These are phyloP conservation scores for Aristolochia fimbriata DNA, from an alignment of 164 flowering plant genomes.

Conservation along the genomic window DNA sequence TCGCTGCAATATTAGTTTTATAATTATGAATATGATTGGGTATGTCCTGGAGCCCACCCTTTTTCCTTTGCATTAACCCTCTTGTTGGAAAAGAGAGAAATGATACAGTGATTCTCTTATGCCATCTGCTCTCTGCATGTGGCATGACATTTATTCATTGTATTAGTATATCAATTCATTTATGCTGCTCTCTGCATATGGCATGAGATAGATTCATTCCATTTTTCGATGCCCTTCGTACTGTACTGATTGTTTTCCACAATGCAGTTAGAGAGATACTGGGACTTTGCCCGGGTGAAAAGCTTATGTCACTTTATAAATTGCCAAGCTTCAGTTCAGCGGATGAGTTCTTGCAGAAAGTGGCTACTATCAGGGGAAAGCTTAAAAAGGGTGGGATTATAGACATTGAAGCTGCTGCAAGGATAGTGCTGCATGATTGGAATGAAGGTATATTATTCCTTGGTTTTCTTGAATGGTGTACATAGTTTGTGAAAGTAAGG, in stretches of 20 bases:
- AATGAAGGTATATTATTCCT: slow-evolving; percentile 56
- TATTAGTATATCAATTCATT: no score
- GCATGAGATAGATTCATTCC: no score
- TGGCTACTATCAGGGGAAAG: slow-evolving; percentile 85
- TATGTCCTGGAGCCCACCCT: no score
- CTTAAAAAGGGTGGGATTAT: slow-evolving; percentile 86
- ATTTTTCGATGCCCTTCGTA: background rate
- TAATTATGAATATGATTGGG: no score
- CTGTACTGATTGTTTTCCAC: background rate
- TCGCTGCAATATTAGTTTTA: background rate
- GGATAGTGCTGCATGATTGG: slow-evolving; percentile 92
- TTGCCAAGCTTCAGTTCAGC: slow-evolving; percentile 65
- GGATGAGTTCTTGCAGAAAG: slow-evolving; percentile 82
- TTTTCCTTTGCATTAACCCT: no score
- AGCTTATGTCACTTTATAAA: slow-evolving; percentile 67
- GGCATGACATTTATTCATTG: no score
- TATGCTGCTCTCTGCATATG: no score
- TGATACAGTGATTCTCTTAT: no score
- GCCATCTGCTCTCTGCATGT: no score
- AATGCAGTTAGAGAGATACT: slow-evolving; percentile 82
- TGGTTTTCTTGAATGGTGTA: no score
- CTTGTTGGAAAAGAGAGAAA: no score
- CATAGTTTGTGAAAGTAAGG: no score
- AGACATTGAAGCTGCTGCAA: slow-evolving; percentile 84
- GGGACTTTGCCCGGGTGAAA: slow-evolving; percentile 59